Conservation (phyloP, 306 rosid genomes). For the Casuarina cunninghamiana region DNA sequence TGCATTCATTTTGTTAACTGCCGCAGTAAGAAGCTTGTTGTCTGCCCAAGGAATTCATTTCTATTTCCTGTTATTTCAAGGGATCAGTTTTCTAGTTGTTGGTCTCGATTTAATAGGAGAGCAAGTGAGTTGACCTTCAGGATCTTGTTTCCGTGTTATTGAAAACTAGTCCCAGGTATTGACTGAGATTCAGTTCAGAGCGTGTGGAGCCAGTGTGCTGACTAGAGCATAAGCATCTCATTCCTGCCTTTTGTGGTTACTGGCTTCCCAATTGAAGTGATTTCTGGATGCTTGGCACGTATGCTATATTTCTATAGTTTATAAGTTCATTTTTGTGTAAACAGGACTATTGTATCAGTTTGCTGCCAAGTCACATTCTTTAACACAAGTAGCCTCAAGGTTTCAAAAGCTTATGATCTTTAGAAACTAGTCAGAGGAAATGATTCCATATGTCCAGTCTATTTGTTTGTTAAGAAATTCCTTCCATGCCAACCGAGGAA, state of each 20-base stretch:
- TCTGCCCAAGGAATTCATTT: constrained; percentile 99
- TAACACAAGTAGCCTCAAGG: constrained; percentile 22
- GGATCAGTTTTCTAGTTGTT: constrained; percentile 85
- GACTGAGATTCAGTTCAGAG: constrained; percentile 13
- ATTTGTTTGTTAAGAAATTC: constrained; percentile 27
- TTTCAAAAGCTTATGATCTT: constrained; percentile 20
- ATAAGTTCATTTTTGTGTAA: constrained; percentile 33
- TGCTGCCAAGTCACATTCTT: constrained; percentile 40
- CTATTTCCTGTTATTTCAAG: constrained; percentile 94
- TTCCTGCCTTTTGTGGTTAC: constrained; percentile 19
- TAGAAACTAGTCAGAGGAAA: constrained; percentile 10
- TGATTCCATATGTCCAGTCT: constrained; percentile 26
- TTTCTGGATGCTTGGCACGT: constrained; percentile 36
- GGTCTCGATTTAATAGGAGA: constrained; percentile 98
- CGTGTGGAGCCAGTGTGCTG: constrained; percentile 14
- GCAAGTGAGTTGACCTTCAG: constrained; percentile 70
- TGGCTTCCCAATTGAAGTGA: constrained; percentile 43
- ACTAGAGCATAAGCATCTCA: constrained; percentile 31
- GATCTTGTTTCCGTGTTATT: constrained; percentile 21
- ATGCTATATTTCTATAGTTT: constrained; percentile 16
- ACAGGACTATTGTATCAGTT: constrained; percentile 37
- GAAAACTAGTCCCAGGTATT: constrained; percentile 29
- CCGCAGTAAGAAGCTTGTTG: constrained; percentile 85
- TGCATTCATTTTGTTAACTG: constrained; percentile 79
- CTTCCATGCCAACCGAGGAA: constrained; percentile 33